Conservation (phyloP, 202 grass and related monocot genomes). For the Elaeis oleifera region DNA sequence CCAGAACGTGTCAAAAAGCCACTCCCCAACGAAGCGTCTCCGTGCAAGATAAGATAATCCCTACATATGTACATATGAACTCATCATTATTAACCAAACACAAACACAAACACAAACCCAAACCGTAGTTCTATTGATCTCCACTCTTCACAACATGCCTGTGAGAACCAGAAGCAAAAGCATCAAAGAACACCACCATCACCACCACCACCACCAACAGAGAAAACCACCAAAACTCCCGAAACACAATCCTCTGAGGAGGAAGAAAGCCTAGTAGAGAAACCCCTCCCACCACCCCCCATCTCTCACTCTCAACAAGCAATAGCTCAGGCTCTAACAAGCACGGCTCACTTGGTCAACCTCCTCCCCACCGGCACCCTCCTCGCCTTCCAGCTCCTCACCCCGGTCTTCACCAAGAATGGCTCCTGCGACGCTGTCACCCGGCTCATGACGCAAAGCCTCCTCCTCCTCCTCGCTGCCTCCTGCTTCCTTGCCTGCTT, state of each 20-base stretch:
- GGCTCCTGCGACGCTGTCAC: slow-evolving; percentile 60
- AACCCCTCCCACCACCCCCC: background rate
- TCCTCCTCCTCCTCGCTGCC: slow-evolving; percentile 40
- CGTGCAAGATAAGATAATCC: no score
- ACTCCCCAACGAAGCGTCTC: no score
- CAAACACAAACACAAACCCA: no score
- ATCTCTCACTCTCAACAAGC: slow-evolving; percentile 7
- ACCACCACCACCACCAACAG: no score
- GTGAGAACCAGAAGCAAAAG: background rate
- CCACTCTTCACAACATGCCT: background rate
- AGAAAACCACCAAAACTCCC: no score
- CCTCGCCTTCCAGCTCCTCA: slow-evolving; percentile 70
- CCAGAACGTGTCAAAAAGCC: no score
- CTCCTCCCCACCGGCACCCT: slow-evolving; percentile 77
- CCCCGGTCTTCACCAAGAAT: slow-evolving; percentile 66
- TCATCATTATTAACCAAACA: no score
- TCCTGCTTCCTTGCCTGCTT: slow-evolving; percentile 56
- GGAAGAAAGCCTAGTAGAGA: background rate
- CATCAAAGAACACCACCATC: no score
- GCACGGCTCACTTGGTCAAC: slow-evolving; percentile 56
- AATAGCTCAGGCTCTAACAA: slow-evolving; percentile 43
- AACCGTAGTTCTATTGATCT: no score
- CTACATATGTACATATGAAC: no score
- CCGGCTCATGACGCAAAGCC: slow-evolving; percentile 25
- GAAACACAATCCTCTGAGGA: background rate